Evolutionary conservation across 495 filamentous ascomycete species (phyloP), one percentile per base, ranked within the genome.

Genomic region (Xylaria cubensis): DNA sequence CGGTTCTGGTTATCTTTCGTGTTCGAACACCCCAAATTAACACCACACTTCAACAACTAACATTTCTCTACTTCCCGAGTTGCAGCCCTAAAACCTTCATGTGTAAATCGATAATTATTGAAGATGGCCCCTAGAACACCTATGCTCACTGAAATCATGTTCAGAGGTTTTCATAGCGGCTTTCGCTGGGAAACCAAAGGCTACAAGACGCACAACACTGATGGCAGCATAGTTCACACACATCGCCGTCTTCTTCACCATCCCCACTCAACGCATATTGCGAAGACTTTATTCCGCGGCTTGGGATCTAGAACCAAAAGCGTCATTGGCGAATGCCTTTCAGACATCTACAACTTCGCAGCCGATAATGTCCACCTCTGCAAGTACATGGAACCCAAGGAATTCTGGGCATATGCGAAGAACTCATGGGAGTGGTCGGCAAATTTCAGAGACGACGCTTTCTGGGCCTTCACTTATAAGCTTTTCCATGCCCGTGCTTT

Each of bases 401-500:
- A 76, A 4, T 78, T 73, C 44, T 78, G 75, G 3, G 74, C 67
- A 0, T 3, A 3, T 2, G 70, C 48, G 9, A 78, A 78, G 26
- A 59, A 78, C 8, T 71, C 67, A 0, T 72, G 12, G 5, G 70
- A 41, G 0, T 78, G 71, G 73, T 76, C 69, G 15, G n/a, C 29
- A 17, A 2, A 46, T 6, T 41, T 76, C 34, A 58, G 10, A 1
- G 64, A 74, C 53, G 39, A 62, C 0, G 76, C 68, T 10, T 76
- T 75, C 66, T 77, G 73, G 71, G 75, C 75, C 0, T 75, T 77
- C 32, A 77, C 75, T 0, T 75, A 77, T 62, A 75, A 73, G 13
- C 69, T 72, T 4, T 73, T 77, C 26, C 74, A 78, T 29, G 76
- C 74, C 0, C 62, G 76, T 4, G 44, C 48, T 2, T 21, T 76